Evolutionary conservation across 2,329 filamentous ascomycete genomes (phyloP).

Genomic region (Nothophaeocryptopus gaeumannii): DNA sequence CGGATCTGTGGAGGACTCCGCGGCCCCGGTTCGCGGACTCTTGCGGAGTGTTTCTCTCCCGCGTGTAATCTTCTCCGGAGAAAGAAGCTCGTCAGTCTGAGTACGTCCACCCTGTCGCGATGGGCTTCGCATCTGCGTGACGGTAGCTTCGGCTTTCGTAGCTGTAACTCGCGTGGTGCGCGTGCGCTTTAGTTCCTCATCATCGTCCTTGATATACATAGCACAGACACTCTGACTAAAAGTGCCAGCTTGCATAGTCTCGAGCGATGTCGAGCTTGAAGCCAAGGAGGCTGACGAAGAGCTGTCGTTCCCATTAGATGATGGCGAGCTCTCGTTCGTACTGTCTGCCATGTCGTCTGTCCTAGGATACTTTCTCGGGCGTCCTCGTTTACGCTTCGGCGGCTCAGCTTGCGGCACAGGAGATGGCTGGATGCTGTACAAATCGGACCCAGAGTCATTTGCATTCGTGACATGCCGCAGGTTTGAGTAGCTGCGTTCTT

Average conservation of each 20-base stretch:
- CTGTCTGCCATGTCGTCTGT: conserved; percentile 11
- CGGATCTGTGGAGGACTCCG: conserved; percentile 15
- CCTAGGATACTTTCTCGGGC: conserved; percentile 23
- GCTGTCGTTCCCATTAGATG: conserved; percentile 22
- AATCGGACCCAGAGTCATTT: conserved; percentile 22
- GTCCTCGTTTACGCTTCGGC: conserved; percentile 23
- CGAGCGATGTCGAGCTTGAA: conserved; percentile 33
- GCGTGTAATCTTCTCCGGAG: conserved; percentile 11
- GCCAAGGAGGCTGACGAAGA: conserved; percentile 22
- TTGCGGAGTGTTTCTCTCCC: conserved; percentile 12
- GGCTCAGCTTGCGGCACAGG: conserved; percentile 18
- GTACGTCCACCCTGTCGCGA: background rate
- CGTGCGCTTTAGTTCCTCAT: background rate
- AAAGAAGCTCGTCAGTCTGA: conserved; percentile 5
- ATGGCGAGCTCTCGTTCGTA: conserved; percentile 22
- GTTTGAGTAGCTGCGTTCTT: conserved; percentile 27
- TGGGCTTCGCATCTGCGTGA: conserved; percentile 3
- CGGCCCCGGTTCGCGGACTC: conserved; percentile 10
- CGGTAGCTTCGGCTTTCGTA: conserved; percentile 4
- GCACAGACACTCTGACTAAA: conserved; percentile 33
- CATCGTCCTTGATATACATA: conserved; percentile 29
- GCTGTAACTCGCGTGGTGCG: conserved; percentile 6
- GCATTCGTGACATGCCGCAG: conserved; percentile 30
- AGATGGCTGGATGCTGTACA: conserved; percentile 26
- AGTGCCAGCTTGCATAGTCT: conserved; percentile 27